Conservation (phyloP, 2,329 filamentous ascomycete species). For the Colletotrichum melonis region DNA sequence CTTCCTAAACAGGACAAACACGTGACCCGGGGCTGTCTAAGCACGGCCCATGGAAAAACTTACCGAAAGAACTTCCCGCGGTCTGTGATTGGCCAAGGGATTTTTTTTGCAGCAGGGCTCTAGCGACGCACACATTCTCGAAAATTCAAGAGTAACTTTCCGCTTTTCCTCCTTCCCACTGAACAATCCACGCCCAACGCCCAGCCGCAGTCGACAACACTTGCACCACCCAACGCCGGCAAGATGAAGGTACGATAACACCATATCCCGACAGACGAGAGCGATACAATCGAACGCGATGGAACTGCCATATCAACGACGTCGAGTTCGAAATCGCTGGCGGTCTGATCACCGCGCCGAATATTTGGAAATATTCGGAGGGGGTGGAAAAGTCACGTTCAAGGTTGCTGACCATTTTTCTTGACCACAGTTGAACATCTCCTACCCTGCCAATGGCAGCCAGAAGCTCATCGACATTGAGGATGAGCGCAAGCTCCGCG, state of each 20-base stretch:
- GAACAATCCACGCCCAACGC: constrained; percentile 48
- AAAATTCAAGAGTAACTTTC: constrained; percentile 42
- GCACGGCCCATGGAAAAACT: neutral
- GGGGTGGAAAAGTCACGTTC: neutral
- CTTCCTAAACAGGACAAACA: constrained; percentile 7
- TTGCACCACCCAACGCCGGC: constrained; percentile 58
- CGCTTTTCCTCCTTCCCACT: constrained; percentile 39
- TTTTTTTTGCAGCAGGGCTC: constrained; percentile 27
- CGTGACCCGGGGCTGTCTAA: constrained; percentile 16
- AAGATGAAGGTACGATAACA: constrained; percentile 58
- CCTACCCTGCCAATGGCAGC: constrained; percentile 98
- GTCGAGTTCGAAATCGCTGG: neutral
- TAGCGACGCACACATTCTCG: constrained; percentile 52
- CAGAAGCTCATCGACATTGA: constrained; percentile 99
- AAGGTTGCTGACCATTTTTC: constrained; percentile 46
- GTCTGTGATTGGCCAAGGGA: constrained; percentile 46
- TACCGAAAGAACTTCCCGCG: neutral
- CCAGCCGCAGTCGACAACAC: constrained; percentile 55
- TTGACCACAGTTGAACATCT: constrained; percentile 68
- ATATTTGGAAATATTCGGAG: constrained; percentile 4
- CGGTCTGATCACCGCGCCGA: neutral
- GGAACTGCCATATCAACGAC: neutral
- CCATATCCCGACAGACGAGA: neutral
- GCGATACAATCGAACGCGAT: neutral
- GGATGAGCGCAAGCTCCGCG: constrained; percentile 98